Percentiles rank a stretch among this genome's conserved stretches.
Conservation (phyloP, 2,329 filamentous ascomycete species). For the Penicillium paneum region DNA sequence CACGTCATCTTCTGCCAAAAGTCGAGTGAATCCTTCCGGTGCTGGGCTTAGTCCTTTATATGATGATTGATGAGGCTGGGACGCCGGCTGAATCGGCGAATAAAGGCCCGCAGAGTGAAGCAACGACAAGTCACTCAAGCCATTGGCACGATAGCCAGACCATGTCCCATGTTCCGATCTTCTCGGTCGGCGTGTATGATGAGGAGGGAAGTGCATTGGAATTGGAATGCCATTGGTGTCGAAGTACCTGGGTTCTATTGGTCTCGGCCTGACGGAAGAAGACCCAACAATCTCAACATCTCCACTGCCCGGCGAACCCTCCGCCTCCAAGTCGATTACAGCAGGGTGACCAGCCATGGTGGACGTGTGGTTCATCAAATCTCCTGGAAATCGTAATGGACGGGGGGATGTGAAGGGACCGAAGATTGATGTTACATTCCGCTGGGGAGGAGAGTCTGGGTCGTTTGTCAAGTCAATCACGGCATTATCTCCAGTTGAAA, state of each 20-base stretch:
- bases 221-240: constrained; percentile 4
- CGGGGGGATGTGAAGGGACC: constrained; percentile 7
- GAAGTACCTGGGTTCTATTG: constrained; percentile 13
- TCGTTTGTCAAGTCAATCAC: constrained; percentile 49
- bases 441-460: constrained; percentile 36
- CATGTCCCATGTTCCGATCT: background rate
- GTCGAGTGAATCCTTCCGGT: constrained; percentile 75
- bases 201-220: background rate
- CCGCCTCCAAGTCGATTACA: constrained; percentile 42
- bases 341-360: constrained; percentile 12
- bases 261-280: constrained; percentile 21
- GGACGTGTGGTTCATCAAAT: constrained; percentile 28
- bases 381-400: constrained; percentile 31
- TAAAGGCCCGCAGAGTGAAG: too few relatives aligned
- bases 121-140: too few relatives aligned
- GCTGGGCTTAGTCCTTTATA: constrained; percentile 65
- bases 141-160: too few relatives aligned
- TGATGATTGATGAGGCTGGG: background rate
- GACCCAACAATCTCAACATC: constrained; percentile 52
- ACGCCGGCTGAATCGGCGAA: background rate
- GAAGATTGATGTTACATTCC: background rate
- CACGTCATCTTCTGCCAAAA: constrained; percentile 67
- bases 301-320: constrained; percentile 38
- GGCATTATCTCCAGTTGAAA: constrained; percentile 33
- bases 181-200: background rate